phyloP scores from a whole-genome alignment of 2,329 filamentous ascomycete genomes.

The Microsporum ferrugineum region DNA sequence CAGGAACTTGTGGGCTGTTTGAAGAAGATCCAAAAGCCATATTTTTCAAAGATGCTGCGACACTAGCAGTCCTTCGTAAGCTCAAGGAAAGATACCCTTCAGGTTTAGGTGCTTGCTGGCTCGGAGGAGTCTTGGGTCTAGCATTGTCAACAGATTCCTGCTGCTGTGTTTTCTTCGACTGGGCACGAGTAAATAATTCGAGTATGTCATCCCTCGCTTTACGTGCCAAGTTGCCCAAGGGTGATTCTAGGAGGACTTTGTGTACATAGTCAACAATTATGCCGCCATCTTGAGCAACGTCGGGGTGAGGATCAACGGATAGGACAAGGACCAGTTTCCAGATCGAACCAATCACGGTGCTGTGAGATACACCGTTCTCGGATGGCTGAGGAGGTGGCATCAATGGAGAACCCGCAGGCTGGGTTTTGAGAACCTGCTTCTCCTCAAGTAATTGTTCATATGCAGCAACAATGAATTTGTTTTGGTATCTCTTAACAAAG shows the following conservation, averaged over 20 bases:
- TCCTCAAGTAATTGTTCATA: slow-evolving; percentile 86
- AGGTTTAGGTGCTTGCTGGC: slow-evolving; percentile 40
- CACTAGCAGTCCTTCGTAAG: slow-evolving; percentile 52
- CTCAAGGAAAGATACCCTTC: slow-evolving; percentile 52
- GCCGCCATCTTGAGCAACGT: slow-evolving; percentile 75
- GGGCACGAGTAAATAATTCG: slow-evolving; percentile 24
- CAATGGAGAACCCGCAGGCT: slow-evolving; percentile 22
- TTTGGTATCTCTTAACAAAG: slow-evolving; percentile 81
- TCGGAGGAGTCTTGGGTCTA: slow-evolving; percentile 38
- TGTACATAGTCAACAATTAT: slow-evolving; percentile 82
- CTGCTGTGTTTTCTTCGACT: slow-evolving; percentile 30
- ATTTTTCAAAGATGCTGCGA: slow-evolving; percentile 53
- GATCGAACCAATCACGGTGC: slow-evolving; percentile 82
- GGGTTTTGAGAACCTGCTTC: slow-evolving; percentile 52
- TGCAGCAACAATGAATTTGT: slow-evolving; percentile 80
- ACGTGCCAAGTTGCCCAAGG: slow-evolving; percentile 59
- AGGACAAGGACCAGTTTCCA: slow-evolving; percentile 90
- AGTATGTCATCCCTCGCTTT: slow-evolving; percentile 56
- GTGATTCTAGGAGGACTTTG: slow-evolving; percentile 62
- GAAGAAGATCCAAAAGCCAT: slow-evolving; percentile 41
- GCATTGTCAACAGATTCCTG: slow-evolving; percentile 26
- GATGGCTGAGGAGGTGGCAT: slow-evolving; percentile 15
- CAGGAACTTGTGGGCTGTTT: slow-evolving; percentile 15
- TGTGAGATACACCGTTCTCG: slow-evolving; percentile 57
- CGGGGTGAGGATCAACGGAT: slow-evolving; percentile 86